Conservation (phyloP, 371 early-diverging fungal genomes). For the Synchytrium microbalum region DNA sequence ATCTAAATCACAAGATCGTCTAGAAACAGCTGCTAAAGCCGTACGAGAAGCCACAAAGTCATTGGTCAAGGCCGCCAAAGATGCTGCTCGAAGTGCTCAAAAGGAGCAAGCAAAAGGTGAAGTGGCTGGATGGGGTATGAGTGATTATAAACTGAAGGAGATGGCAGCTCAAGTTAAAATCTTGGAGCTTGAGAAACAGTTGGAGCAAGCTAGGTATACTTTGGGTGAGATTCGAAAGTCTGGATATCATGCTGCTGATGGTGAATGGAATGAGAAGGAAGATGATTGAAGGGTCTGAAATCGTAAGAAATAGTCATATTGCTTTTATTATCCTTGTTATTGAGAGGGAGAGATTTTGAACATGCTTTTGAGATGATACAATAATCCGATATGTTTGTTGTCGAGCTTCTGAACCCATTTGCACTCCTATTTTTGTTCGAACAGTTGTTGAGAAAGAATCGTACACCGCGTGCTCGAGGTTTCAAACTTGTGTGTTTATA, state of each 20-base stretch:
- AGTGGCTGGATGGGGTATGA: slow-evolving; percentile 67
- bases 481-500: too few species aligned
- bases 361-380: too few species aligned
- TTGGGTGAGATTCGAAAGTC: slow-evolving; percentile 87
- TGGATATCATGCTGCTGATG: slow-evolving; percentile 41
- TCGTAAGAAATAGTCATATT: too few species aligned
- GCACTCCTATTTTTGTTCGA: too few species aligned
- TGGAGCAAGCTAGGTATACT: slow-evolving; percentile 74
- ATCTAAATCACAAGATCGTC: slow-evolving; percentile 81
- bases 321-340: too few species aligned
- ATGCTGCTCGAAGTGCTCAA: slow-evolving; percentile 62
- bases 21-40: slow-evolving; percentile 86
- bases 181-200: slow-evolving; percentile 85
- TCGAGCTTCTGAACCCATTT: too few species aligned
- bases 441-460: too few species aligned
- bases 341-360: too few species aligned
- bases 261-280: too few species aligned
- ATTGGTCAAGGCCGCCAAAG: slow-evolving; percentile 88
- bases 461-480: too few species aligned
- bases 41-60: slow-evolving; percentile 87
- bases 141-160: slow-evolving; percentile 90
- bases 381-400: too few species aligned
- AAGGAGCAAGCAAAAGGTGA: slow-evolving; percentile 53
- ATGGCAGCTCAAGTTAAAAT: slow-evolving; percentile 97
- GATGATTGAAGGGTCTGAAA: too few species aligned